Percentiles rank a stretch among this genome's conserved stretches.
These are phyloP conservation scores for Neofusicoccum sp. DNA, from an alignment of 2,329 filamentous ascomycete genomes.

Conservation along the genomic window DNA sequence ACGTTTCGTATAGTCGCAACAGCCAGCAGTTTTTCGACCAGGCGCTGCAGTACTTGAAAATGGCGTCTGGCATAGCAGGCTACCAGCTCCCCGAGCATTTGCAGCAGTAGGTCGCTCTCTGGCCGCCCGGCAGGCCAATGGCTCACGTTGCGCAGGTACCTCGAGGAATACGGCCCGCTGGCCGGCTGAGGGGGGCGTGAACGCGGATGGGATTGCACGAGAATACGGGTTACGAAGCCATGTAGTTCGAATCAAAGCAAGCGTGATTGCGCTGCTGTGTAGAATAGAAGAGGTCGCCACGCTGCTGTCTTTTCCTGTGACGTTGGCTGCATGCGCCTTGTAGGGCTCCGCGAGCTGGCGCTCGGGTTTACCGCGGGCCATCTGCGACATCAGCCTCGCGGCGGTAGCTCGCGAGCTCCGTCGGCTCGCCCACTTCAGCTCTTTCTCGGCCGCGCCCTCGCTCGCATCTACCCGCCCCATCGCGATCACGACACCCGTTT, in stretches of 20 bases:
- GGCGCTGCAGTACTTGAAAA: constrained; percentile 50
- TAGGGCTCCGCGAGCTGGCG: neutral
- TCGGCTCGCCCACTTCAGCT: neutral
- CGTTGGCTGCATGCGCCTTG: neutral
- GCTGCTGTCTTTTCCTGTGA: neutral
- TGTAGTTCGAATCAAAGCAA: neutral
- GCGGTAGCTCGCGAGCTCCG: neutral
- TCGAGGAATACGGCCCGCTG: constrained; percentile 47
- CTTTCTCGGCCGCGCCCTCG: neutral
- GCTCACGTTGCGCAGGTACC: constrained; percentile 36
- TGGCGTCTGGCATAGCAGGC: constrained; percentile 44
- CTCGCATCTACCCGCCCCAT: neutral
- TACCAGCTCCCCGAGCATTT: constrained; percentile 50
- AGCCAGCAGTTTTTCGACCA: constrained; percentile 50
- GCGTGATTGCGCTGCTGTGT: neutral
- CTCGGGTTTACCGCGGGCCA: neutral
- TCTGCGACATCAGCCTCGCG: constrained; percentile 5
- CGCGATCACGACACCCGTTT: neutral
- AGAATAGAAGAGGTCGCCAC: constrained; percentile 2
- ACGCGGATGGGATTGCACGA: neutral
- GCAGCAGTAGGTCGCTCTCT: constrained; percentile 44
- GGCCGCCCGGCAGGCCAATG: neutral
- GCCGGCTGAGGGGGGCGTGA: constrained; percentile 10
- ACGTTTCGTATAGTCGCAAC: constrained; percentile 48
- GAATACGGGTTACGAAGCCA: constrained; percentile 8